Base-by-base conservation (phyloP, 441 rosid species). In the Gossypium schwendimanii region DNA sequence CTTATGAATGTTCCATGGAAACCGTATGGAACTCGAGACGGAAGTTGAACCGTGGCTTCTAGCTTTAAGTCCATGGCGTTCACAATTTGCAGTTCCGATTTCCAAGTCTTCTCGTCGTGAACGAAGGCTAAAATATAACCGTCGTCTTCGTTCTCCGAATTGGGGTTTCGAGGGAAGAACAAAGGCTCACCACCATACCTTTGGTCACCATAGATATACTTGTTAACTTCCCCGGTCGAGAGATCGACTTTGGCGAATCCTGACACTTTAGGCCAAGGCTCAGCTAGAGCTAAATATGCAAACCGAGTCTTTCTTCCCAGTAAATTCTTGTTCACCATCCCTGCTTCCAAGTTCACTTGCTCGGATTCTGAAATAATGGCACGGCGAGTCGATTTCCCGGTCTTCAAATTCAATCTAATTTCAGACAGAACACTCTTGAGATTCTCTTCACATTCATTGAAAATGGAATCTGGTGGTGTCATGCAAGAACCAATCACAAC, bases 211-310 rank as follows among this genome's bases (percentile, higher is more conserved):
- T 93, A 91, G 0, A 82, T 61, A 31, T 81, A 81, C 52, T 86
- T 84, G 6, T 72, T 69, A 12, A 77, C 79, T n/a, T 88, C 87
- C 2, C 97, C 97, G 0, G 85, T 84, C 0, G 75, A 81, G 21
- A 92, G 83, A 15, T 93, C 88, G 6, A 89, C 97, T 79, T 93
- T 93, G 0, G 91, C 97, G 5, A 93, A 91, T 15, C 98, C 98
- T 6, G 98, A 91, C 0, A 93, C 98, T 73, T 85, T 88, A 0
- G 98, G 98, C 98, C 98, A 93, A 0, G 98, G 95, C 79, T 93
- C 98, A 0, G 97, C 86, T 3, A 91, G 63, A 2, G 97, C 98
- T 1, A 93, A 60, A 73, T 87, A 93, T 6, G 85, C 94, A 20
- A 81, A 90, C 76, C 36, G 78, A 52, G 94, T 89, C 73, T 87